phyloP scores from a whole-genome alignment of 2,329 filamentous ascomycete species.

The Passalora sequoiae region DNA sequence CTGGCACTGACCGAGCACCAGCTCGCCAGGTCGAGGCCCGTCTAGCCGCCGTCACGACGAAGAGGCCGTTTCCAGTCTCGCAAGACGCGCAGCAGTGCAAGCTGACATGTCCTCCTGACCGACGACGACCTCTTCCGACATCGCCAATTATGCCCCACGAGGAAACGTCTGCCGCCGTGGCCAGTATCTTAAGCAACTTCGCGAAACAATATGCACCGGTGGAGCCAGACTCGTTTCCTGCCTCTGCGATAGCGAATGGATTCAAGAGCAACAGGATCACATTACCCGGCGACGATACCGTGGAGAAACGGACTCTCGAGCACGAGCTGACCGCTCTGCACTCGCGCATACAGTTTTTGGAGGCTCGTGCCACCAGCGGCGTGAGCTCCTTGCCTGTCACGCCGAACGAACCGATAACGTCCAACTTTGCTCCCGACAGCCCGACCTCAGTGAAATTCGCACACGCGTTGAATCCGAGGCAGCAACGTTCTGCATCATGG shows the following conservation, averaged over 20 bases:
- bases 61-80: conserved; percentile 15
- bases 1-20: conserved; percentile 15
- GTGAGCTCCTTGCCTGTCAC: conserved; percentile 62
- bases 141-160: conserved; percentile 27
- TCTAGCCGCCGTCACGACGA: conserved; percentile 18
- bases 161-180: conserved; percentile 33
- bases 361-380: conserved; percentile 61
- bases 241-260: conserved; percentile 48
- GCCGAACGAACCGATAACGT: conserved; percentile 60
- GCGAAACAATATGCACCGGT: conserved; percentile 42
- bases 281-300: conserved; percentile 70
- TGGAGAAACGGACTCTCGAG: conserved; percentile 75
- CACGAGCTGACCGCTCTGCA: conserved; percentile 74
- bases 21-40: conserved; percentile 16
- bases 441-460: conserved; percentile 31
- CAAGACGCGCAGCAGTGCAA: conserved; percentile 9
- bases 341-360: conserved; percentile 72
- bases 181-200: conserved; percentile 44
- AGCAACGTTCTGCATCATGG: conserved; percentile 40
- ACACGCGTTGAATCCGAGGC: conserved; percentile 26
- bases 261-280: conserved; percentile 52
- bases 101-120: conserved; percentile 19
- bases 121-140: conserved; percentile 6
- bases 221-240: conserved; percentile 42
- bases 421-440: conserved; percentile 56